These are phyloP conservation scores for Poronia punctata DNA, from an alignment of 495 filamentous ascomycete species.

Conservation along the genomic window DNA sequence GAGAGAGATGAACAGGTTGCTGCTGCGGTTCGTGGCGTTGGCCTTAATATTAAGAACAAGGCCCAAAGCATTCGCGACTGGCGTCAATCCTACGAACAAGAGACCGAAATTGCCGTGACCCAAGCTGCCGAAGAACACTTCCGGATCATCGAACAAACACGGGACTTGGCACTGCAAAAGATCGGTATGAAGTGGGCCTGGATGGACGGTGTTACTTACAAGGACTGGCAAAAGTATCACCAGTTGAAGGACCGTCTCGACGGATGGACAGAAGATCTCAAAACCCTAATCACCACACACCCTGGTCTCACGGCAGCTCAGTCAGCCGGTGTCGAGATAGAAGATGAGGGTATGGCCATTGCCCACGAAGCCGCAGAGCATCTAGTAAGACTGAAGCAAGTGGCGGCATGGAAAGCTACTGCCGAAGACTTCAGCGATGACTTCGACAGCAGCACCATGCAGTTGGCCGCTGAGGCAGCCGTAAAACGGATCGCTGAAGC, in stretches of 20 bases:
- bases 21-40: constrained; percentile 61
- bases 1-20: constrained; percentile 57
- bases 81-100: constrained; percentile 65
- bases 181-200: constrained; percentile 97
- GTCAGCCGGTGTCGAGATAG: constrained; percentile 57
- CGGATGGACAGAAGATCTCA: constrained; percentile 77
- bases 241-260: constrained; percentile 74
- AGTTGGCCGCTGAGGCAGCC: constrained; percentile 35
- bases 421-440: constrained; percentile 69
- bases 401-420: constrained; percentile 77
- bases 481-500: constrained; percentile 20
- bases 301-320: constrained; percentile 64
- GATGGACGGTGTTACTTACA: constrained; percentile 92
- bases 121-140: constrained; percentile 76
- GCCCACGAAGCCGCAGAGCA: constrained; percentile 80
- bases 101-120: constrained; percentile 60
- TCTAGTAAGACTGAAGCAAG: constrained; percentile 73
- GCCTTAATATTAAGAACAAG: constrained; percentile 67
- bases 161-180: constrained; percentile 85
- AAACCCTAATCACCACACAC: constrained; percentile 63
- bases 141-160: constrained; percentile 72
- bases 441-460: constrained; percentile 50
- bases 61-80: constrained; percentile 76
- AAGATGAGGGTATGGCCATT: constrained; percentile 69
- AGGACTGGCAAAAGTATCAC: constrained; percentile 92